Conservation (phyloP, 768 basidiomycete genomes). For the Boletus reticuloceps region DNA sequence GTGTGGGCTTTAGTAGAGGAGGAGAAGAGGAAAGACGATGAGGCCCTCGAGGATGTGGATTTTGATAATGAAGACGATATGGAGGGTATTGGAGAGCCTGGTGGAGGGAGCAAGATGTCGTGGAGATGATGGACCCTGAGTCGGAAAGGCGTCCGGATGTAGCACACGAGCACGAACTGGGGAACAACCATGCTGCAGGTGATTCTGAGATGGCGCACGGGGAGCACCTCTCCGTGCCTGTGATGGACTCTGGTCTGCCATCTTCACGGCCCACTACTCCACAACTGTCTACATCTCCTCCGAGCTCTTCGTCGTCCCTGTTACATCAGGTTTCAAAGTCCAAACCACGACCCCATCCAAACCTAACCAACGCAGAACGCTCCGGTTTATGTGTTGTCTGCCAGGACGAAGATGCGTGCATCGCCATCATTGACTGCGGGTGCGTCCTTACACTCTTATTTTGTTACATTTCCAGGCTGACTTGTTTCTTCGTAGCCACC, state of each 20-base stretch:
- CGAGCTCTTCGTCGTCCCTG: conserved; percentile 28
- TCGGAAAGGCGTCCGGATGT: conserved; percentile 5
- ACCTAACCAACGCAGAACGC: conserved; percentile 43
- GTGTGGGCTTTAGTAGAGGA: conserved; percentile 61
- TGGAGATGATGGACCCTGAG: conserved; percentile 17
- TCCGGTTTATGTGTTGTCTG: conserved; percentile 88
- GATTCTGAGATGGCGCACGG: conserved; percentile 4
- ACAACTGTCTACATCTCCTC: conserved; percentile 15
- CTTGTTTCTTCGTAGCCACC: conserved; percentile 48
- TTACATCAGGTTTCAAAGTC: conserved; percentile 35
- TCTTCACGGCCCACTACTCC: conserved; percentile 12
- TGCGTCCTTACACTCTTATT: conserved; percentile 36
- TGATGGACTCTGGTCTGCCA: neutral
- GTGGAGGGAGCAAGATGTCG: conserved; percentile 13
- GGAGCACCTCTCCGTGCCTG: neutral
- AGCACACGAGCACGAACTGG: conserved; percentile 1
- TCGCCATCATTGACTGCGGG: conserved; percentile 95
- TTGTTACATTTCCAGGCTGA: neutral
- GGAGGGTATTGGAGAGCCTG: conserved; percentile 22
- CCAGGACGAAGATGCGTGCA: conserved; percentile 92
- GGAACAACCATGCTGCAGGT: neutral
- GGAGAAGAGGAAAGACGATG: conserved; percentile 53
- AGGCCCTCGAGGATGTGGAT: conserved; percentile 29
- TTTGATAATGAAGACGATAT: conserved; percentile 30
- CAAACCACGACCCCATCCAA: conserved; percentile 31